Base-by-base conservation (phyloP, 306 rosid species). In the Vachellia collinsii region DNA sequence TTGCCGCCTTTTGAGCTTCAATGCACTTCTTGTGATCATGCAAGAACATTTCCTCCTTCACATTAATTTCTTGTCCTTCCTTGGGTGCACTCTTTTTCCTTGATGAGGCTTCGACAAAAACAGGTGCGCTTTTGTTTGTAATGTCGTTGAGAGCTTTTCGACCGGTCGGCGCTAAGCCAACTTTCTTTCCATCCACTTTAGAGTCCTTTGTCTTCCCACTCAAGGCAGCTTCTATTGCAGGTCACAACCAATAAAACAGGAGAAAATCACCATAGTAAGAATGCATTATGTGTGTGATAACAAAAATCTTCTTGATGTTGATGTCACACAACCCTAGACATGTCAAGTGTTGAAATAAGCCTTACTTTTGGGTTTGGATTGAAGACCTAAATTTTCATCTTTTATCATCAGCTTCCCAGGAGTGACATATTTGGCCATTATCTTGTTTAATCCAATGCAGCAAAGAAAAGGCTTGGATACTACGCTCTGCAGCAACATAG, bases 131-230 rank as follows among this genome's bases (percentile, higher is more conserved):
- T 77, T 89, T 87, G 87, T 89, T 89, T 71, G 93, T 82, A 16
- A 87, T 89, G 80, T 87, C 93, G 56, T 74, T 75, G 14, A 87
- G 87, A 85, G 93, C 91, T 70, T 86, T 89, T 36, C 93, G 85
- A 80, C 79, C 77, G n/a, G 73, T 47, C 43, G 43, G 16, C 10
- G 74, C 82, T 37, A 43, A 66, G 71, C 78, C 76, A 61, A 79
- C 89, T 79, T 85, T 89, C 85, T 83, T 87, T 77, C 82, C 75
- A 38, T 23, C 69, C 48, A 76, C 70, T 79, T 83, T 84, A 11
- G 79, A 71, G 66, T 74, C 70, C 54, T 85, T 89, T 8, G 64
- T 54, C 74, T 77, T 85, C 20, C 67, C 80, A 77, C 69, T 82
- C 37, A 56, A 81, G 65, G 17, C 23, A 44, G 74, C 80, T 80